These are phyloP conservation scores for Myxozyma vanderwaltii DNA, from an alignment of 805 yeast genomes.

Conservation along the genomic window DNA sequence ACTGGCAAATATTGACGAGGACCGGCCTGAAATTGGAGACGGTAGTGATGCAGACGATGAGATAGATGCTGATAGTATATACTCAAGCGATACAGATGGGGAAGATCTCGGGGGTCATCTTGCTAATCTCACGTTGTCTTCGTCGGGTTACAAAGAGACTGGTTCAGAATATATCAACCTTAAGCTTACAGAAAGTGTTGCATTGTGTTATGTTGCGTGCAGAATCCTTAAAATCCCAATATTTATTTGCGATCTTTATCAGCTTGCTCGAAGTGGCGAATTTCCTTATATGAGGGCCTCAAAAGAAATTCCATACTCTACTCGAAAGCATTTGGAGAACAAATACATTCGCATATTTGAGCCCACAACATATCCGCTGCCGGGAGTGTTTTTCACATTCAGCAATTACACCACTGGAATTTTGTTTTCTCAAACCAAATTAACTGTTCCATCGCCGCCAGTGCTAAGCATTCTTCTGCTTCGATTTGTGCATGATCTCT, in stretches of 20 bases:
- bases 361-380: slow-evolving; percentile 22
- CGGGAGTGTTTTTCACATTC: slow-evolving; percentile 18
- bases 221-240: slow-evolving; percentile 27
- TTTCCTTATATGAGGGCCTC: slow-evolving; percentile 29
- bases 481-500: slow-evolving; percentile 20
- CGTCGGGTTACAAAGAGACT: neutral
- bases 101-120: neutral
- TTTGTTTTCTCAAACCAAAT: neutral
- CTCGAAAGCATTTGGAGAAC: slow-evolving; percentile 17
- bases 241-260: slow-evolving; percentile 24
- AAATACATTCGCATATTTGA: slow-evolving; percentile 18
- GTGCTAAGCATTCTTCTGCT: neutral
- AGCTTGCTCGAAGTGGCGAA: slow-evolving; percentile 8
- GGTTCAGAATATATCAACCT: slow-evolving; percentile 14
- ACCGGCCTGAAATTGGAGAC: neutral
- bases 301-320: slow-evolving; percentile 9
- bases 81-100: slow-evolving; percentile 6
- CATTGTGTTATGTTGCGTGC: slow-evolving; percentile 25
- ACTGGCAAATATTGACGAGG: neutral
- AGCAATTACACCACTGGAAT: slow-evolving; percentile 1
- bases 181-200: slow-evolving; percentile 20
- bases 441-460: slow-evolving; percentile 7
- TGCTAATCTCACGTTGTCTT: slow-evolving; percentile 10
- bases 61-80: neutral
- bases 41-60: neutral